Conservation (phyloP, 2,329 filamentous ascomycete genomes). For the Arthroderma uncinatum region DNA sequence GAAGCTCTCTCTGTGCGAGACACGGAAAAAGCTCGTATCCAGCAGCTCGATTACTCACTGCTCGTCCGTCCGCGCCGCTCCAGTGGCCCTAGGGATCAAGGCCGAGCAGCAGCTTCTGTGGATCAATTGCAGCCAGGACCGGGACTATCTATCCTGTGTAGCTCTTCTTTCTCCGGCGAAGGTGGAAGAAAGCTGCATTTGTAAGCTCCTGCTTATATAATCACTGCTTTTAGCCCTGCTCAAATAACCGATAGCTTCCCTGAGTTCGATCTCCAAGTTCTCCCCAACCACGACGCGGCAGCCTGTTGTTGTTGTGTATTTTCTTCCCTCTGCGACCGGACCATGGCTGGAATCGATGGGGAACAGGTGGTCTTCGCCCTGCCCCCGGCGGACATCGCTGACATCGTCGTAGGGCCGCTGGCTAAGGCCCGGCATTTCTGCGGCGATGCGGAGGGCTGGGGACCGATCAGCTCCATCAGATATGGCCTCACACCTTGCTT, state of each 20-base stretch:
- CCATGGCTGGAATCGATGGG: conserved; percentile 19
- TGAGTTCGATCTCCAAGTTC: not conserved
- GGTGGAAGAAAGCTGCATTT: not conserved
- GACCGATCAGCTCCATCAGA: conserved; percentile 71
- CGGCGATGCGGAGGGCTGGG: conserved; percentile 87
- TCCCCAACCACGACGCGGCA: no score
- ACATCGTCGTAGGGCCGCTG: conserved; percentile 17
- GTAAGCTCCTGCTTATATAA: conserved; percentile 1
- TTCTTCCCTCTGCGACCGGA: conserved; percentile 12
- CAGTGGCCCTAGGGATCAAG: no score
- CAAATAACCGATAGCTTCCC: not conserved
- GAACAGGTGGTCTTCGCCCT: conserved; percentile 18
- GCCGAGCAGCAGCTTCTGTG: not conserved
- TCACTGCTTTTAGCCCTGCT: not conserved
- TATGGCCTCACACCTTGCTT: conserved; percentile 98
- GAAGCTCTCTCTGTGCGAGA: not conserved
- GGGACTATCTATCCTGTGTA: no score
- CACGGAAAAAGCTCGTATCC: not conserved
- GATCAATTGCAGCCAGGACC: no score
- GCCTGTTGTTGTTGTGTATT: not conserved
- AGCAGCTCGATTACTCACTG: not conserved
- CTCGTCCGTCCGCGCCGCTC: not conserved
- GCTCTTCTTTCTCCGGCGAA: not conserved
- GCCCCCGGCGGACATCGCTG: conserved; percentile 10
- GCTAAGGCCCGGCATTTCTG: conserved; percentile 57